Conservation (phyloP, 805 yeast species). For the Barnettozyma pratensis region DNA sequence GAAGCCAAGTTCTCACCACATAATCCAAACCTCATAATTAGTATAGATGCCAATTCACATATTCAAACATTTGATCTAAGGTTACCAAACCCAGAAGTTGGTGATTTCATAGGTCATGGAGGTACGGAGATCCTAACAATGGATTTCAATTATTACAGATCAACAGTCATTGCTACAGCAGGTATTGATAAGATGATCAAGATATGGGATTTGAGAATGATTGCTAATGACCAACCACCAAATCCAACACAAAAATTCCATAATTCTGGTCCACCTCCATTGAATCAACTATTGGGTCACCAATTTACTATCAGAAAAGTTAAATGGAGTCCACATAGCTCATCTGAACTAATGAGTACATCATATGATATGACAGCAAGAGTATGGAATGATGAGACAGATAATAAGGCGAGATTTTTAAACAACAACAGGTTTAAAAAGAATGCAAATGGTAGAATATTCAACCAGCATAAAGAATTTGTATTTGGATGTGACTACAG, state of each 20-base stretch:
- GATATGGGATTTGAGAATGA: conserved; percentile 85
- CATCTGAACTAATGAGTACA: conserved; percentile 63
- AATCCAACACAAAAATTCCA: conserved; percentile 31
- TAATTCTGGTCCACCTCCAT: conserved; percentile 58
- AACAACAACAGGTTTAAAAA: conserved; percentile 39
- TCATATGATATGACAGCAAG: conserved; percentile 92
- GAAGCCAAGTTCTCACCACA: conserved; percentile 83
- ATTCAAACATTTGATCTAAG: conserved; percentile 82
- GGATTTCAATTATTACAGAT: conserved; percentile 89
- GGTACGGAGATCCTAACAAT: conserved; percentile 77
- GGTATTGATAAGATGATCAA: conserved; percentile 87
- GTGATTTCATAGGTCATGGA: conserved; percentile 65
- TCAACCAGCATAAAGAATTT: conserved; percentile 77
- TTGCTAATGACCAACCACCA: conserved; percentile 29
- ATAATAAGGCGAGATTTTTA: conserved; percentile 46
- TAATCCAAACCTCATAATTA: conserved; percentile 61
- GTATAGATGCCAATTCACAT: conserved; percentile 70
- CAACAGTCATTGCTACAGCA: conserved; percentile 75
- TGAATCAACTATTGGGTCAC: conserved; percentile 79
- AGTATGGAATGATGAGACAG: conserved; percentile 76
- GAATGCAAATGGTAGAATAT: conserved; percentile 49
- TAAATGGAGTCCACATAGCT: conserved; percentile 84
- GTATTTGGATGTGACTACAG: conserved; percentile 94
- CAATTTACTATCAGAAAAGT: conserved; percentile 82
- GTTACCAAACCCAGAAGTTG: conserved; percentile 49